Evolutionary conservation across 1,284 basidiomycete species (phyloP).

Genomic region (Heliocybe sulcata): DNA sequence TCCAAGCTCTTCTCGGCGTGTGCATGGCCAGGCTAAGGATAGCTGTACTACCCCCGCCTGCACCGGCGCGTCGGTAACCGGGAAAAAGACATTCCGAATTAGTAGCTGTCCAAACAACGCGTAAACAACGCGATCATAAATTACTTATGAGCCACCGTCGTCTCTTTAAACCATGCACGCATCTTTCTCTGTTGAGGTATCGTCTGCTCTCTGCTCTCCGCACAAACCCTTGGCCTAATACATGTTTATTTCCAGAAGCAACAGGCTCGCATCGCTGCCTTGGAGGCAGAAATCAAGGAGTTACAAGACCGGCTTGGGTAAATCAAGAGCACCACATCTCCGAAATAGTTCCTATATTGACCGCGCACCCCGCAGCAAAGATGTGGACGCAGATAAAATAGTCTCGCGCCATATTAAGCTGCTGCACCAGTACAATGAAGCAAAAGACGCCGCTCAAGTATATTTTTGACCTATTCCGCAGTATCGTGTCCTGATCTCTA

Average conservation of each 20-base stretch:
- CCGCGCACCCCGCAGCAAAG: conserved; percentile 25
- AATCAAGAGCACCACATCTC: conserved; percentile 6
- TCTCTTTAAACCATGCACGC: not conserved
- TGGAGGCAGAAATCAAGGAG: conserved; percentile 44
- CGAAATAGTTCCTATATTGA: not conserved
- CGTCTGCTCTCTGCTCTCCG: not conserved
- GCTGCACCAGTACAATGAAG: conserved; percentile 71
- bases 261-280: conserved; percentile 39
- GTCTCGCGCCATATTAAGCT: conserved; percentile 65
- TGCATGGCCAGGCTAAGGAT: not conserved
- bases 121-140: conserved; percentile 1
- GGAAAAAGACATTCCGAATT: too few relatives aligned
- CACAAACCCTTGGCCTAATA: not conserved
- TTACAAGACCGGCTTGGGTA: conserved; percentile 52
- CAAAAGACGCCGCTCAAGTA: conserved; percentile 76
- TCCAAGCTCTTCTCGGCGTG: not conserved
- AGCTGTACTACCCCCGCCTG: not conserved
- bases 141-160: not conserved
- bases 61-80: not conserved
- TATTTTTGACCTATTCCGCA: conserved; percentile 5
- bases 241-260: conserved; percentile 34
- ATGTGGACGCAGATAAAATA: conserved; percentile 54
- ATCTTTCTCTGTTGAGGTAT: not conserved
- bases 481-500: conserved; percentile 1
- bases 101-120: not conserved